A percentile compares a stretch with the other conserved stretches of the same genome.
Evolutionary conservation across 2,329 filamentous ascomycete species (phyloP).

Genomic region (Colletotrichum gigasporum): DNA sequence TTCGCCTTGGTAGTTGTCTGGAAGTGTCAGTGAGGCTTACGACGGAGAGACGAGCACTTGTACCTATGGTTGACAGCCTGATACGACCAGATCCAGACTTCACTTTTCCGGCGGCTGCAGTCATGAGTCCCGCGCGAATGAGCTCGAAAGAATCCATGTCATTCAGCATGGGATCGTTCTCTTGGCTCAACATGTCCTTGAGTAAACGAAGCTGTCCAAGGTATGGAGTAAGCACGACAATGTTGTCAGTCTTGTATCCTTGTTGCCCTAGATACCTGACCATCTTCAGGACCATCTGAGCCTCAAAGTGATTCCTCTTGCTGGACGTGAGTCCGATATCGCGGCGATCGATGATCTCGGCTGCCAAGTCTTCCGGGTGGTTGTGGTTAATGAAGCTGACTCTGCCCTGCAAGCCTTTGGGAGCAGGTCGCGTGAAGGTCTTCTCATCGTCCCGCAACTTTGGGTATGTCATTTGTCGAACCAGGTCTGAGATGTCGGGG

Average conservation of each 20-base stretch:
- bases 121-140: conserved; percentile 69
- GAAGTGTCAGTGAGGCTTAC: too few species aligned
- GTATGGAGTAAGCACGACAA: conserved; percentile 79
- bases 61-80: conserved; percentile 75
- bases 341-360: conserved; percentile 54
- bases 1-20: conserved; percentile 83
- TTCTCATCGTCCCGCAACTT: conserved; percentile 63
- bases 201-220: conserved; percentile 73
- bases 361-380: conserved; percentile 58
- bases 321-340: conserved; percentile 60
- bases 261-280: conserved; percentile 77
- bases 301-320: conserved; percentile 74
- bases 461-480: conserved; percentile 69
- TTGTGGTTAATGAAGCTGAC: conserved; percentile 75
- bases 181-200: conserved; percentile 57
- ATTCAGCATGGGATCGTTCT: conserved; percentile 73
- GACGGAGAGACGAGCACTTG: conserved; percentile 35
- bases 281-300: conserved; percentile 69
- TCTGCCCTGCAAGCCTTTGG: conserved; percentile 66
- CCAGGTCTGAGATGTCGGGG: conserved; percentile 71
- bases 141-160: conserved; percentile 75
- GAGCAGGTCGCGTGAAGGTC: conserved; percentile 54
- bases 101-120: conserved; percentile 58
- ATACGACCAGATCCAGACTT: conserved; percentile 57
- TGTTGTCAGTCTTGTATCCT: conserved; percentile 70